Conservation (phyloP, 129 eudicot genomes). For the Lactuca sativa region DNA sequence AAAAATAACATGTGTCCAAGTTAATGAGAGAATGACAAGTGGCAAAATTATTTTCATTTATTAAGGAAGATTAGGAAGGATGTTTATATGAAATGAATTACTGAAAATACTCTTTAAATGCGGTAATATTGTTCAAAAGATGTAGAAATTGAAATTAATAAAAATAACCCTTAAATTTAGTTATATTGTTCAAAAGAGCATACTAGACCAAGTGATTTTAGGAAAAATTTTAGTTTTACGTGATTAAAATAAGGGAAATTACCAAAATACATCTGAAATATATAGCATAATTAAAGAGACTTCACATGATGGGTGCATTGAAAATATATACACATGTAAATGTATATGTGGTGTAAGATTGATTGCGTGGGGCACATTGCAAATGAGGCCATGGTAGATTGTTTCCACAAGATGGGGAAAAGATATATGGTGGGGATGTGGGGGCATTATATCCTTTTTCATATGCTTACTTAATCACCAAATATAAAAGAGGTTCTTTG, state of each 20-base stretch:
- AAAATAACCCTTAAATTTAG: no score
- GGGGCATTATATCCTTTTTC: conserved; percentile 21
- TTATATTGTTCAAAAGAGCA: no score
- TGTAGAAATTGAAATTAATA: no score
- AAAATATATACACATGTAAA: background rate
- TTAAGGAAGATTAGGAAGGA: no score
- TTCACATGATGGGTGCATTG: background rate
- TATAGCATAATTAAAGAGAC: background rate
- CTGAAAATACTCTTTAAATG: no score
- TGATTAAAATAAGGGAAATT: background rate
- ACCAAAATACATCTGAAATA: background rate
- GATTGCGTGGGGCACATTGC: conserved; percentile 23
- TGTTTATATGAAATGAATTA: no score
- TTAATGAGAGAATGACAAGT: no score
- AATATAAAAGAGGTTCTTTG: conserved; percentile 5
- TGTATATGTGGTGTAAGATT: conserved; percentile 6
- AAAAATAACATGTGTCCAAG: no score
- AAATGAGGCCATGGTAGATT: conserved; percentile 13
- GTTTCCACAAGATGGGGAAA: conserved; percentile 34
- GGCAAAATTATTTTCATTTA: no score
- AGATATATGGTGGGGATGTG: conserved; percentile 21
- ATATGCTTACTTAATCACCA: conserved; percentile 23
- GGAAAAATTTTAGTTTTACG: background rate
- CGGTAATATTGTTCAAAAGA: no score
- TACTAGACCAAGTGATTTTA: background rate